Evolutionary conservation across 2,329 filamentous ascomycete genomes (phyloP), one percentile per base, ranked within the genome.

Genomic region (Macroventuria anomochaeta): DNA sequence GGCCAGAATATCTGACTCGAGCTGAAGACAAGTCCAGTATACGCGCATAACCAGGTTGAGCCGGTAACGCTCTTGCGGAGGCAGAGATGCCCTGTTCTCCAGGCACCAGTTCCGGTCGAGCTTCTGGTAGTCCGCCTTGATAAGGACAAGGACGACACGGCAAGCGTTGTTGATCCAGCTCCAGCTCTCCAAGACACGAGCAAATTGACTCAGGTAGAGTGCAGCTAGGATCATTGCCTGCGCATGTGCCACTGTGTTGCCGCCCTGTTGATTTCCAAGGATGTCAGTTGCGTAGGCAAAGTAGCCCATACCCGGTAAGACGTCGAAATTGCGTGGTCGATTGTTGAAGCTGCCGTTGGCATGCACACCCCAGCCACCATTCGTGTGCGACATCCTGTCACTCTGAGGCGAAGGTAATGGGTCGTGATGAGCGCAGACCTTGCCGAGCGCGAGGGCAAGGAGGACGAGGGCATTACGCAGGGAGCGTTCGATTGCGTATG

Each of bases 1-100:
- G 3, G 95, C 95, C 39, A 97, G 83, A 38, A 97, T 91, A 72
- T 97, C 93, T 74, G 88, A 96, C 75, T 97, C 93, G 10, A 97
- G 81, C 69, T 97, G 93, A 58, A 97, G 79, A 70, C 91, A 96
- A 7, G 93, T 95, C 93, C 93, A 97, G 67, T 93, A 97, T 0
- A 91, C 88, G 63, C 96, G 69, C 50, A 79, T 74, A 20, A 80
- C 75, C 34, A 80, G 61, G 39, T 79, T 79, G 26, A 71, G 54
- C 36, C 69, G 58, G 44, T 72, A 71, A 2, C 61, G 57, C 46
- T 73, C 70, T 46, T 69, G 68, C 2, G 61, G 46, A 4, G 63
- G 50, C 44, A 60, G 31, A 17, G 53, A 39, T 23, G 46, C 47
- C 37, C 50, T 58, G 21, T 59, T 61, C 21, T 55, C 55, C 13